Evolutionary conservation across 179 eudicot genomes (phyloP).

Genomic region (Vitellaria paradoxa): DNA sequence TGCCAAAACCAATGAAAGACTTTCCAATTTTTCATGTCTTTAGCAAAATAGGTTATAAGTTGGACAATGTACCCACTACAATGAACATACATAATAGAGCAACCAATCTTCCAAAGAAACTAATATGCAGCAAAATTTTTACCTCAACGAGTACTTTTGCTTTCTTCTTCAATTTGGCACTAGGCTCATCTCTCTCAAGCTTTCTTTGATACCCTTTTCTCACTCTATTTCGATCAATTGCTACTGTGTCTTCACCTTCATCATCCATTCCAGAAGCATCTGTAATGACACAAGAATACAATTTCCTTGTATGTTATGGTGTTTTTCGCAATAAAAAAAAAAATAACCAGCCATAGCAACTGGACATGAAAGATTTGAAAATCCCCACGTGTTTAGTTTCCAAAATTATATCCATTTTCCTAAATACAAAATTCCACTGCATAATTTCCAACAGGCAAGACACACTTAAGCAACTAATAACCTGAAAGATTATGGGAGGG

Average conservation of each 20-base stretch:
- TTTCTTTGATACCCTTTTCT: slow-evolving; percentile 33
- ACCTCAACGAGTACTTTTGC: slow-evolving; percentile 74
- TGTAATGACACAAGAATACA: background rate
- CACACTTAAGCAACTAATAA: background rate
- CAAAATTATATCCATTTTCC: background rate
- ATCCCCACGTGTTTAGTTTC: background rate
- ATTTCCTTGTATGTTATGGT: background rate
- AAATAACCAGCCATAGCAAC: background rate
- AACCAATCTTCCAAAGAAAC: background rate
- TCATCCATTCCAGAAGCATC: slow-evolving; percentile 38
- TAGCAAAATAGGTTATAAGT: background rate
- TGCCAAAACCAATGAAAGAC: background rate
- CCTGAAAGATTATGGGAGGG: background rate
- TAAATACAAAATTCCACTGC: background rate
- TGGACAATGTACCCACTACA: background rate
- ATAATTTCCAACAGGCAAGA: background rate
- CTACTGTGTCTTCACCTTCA: slow-evolving; percentile 42
- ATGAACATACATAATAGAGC: background rate
- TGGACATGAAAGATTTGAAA: background rate
- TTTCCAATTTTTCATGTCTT: background rate
- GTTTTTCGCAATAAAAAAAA: background rate
- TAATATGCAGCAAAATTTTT: background rate
- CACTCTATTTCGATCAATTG: slow-evolving; percentile 33
- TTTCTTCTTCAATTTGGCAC: slow-evolving; percentile 55
- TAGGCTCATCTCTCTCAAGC: slow-evolving; percentile 36